Conservation (phyloP, 2,329 filamentous ascomycete species). For the Beauveria medogensis region DNA sequence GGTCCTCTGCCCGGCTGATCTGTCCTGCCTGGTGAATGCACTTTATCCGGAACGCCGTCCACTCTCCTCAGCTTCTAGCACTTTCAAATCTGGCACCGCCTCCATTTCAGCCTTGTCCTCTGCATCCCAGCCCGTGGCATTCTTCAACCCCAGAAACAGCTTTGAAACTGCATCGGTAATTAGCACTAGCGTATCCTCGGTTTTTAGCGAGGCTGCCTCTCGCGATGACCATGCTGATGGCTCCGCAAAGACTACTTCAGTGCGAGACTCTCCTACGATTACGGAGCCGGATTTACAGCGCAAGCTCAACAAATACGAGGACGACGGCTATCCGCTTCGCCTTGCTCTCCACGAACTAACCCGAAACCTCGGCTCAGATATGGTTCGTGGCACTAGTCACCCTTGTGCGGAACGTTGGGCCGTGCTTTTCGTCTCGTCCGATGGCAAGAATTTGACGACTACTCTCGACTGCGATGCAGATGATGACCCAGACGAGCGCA, state of each 20-base stretch:
- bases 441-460: slow-evolving; percentile 61
- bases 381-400: slow-evolving; percentile 60
- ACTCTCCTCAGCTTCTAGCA: slow-evolving; percentile 53
- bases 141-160: slow-evolving; percentile 45
- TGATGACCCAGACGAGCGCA: slow-evolving; percentile 53
- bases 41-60: slow-evolving; percentile 71
- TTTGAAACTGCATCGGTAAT: slow-evolving; percentile 63
- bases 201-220: slow-evolving; percentile 61
- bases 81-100: slow-evolving; percentile 56
- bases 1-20: slow-evolving; percentile 70
- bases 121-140: slow-evolving; percentile 60
- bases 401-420: slow-evolving; percentile 79
- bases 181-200: slow-evolving; percentile 65
- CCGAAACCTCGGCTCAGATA: slow-evolving; percentile 55
- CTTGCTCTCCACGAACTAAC: slow-evolving; percentile 64
- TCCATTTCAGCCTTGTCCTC: slow-evolving; percentile 60
- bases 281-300: slow-evolving; percentile 36
- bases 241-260: slow-evolving; percentile 38
- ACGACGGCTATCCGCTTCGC: slow-evolving; percentile 57
- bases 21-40: slow-evolving; percentile 72
- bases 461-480: slow-evolving; percentile 67
- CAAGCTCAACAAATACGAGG: slow-evolving; percentile 46
- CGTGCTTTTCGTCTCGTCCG: slow-evolving; percentile 67
- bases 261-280: slow-evolving; percentile 46
- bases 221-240: slow-evolving; percentile 56